These are phyloP conservation scores for Myriosclerotinia duriaeana DNA, from an alignment of 2,329 filamentous ascomycete species.

Conservation along the genomic window DNA sequence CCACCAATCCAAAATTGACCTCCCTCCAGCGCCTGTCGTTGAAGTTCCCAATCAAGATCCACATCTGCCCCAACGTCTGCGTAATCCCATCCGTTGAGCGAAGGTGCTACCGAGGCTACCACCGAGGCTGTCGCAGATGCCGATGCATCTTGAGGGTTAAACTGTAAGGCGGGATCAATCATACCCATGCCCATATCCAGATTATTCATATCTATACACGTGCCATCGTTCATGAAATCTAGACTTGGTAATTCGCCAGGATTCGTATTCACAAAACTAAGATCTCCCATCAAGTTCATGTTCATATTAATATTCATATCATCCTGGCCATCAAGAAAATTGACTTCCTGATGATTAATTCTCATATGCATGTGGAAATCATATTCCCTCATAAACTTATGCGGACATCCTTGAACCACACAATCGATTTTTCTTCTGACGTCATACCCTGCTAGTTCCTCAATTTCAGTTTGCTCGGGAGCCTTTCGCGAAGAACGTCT, in stretches of 20 bases:
- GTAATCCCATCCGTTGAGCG: slow-evolving; percentile 1
- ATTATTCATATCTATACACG: neutral
- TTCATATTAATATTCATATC: slow-evolving; percentile 5
- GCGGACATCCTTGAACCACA: slow-evolving; percentile 49
- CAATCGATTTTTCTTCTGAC: slow-evolving; percentile 50
- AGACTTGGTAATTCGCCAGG: slow-evolving; percentile 11
- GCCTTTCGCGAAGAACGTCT: slow-evolving; percentile 3
- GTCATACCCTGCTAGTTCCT: slow-evolving; percentile 55
- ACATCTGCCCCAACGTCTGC: slow-evolving; percentile 12
- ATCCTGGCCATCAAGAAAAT: slow-evolving; percentile 3
- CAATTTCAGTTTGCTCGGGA: slow-evolving; percentile 39
- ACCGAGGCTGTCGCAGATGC: neutral
- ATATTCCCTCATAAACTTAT: slow-evolving; percentile 56
- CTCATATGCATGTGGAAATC: slow-evolving; percentile 58
- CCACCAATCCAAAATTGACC: slow-evolving; percentile 38
- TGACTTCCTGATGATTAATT: slow-evolving; percentile 42
- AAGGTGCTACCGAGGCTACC: slow-evolving; percentile 5
- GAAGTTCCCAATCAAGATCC: slow-evolving; percentile 38
- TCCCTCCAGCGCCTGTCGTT: slow-evolving; percentile 29
- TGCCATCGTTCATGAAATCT: slow-evolving; percentile 9
- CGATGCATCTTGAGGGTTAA: neutral
- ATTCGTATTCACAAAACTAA: neutral
- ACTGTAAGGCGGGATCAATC: slow-evolving; percentile 21
- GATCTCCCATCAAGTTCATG: neutral
- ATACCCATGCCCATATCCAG: slow-evolving; percentile 8